Evolutionary conservation across 768 basidiomycete species (phyloP).

Genomic region (Boletales sp.): DNA sequence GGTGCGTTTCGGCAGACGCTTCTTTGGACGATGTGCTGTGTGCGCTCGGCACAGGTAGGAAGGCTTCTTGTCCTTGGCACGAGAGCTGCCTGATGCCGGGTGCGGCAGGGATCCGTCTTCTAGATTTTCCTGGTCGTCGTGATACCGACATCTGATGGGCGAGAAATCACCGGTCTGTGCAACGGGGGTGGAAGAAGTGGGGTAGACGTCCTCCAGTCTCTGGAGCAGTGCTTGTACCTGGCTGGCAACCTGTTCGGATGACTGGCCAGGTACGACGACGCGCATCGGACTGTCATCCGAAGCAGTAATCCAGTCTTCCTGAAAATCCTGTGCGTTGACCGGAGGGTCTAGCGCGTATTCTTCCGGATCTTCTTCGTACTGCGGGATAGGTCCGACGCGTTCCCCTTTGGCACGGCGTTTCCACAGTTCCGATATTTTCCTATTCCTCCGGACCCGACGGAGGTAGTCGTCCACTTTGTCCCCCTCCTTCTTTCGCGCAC

Average conservation of each 20-base stretch:
- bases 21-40: constrained; percentile 7
- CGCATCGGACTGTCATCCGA: constrained; percentile 33
- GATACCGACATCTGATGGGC: neutral
- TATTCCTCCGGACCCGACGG: constrained; percentile 29
- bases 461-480: constrained; percentile 30
- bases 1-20: constrained; percentile 2
- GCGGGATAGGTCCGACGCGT: constrained; percentile 28
- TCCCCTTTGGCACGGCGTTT: constrained; percentile 27
- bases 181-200: neutral
- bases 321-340: constrained; percentile 31
- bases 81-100: neutral
- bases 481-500: constrained; percentile 34
- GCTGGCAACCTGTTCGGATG: constrained; percentile 17
- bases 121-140: neutral
- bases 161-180: neutral
- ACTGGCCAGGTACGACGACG: constrained; percentile 37
- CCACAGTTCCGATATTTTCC: constrained; percentile 22
- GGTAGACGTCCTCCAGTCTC: constrained; percentile 16
- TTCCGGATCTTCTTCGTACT: constrained; percentile 27
- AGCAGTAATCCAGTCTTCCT: constrained; percentile 33
- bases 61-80: constrained; percentile 4
- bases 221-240: constrained; percentile 20
- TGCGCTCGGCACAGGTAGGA: neutral
- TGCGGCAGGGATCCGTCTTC: neutral
- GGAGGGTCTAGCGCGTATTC: constrained; percentile 34